phyloP scores from a whole-genome alignment of 2,329 filamentous ascomycete genomes.

The Fonsecaea pugnacius region DNA sequence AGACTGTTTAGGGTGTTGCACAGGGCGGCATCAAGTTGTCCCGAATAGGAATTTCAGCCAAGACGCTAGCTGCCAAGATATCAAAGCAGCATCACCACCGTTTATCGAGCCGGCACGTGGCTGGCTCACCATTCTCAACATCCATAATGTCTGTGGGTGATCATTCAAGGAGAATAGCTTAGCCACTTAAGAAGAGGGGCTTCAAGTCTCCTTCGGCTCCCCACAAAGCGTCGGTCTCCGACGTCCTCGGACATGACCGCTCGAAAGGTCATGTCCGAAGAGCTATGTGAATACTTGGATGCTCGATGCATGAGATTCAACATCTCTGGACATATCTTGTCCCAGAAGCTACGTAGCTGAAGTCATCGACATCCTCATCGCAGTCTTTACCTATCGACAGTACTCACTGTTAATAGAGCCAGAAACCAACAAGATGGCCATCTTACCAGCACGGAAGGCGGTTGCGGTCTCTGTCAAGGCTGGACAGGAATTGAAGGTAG shows the following conservation, averaged over 20 bases:
- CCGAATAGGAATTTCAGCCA: background rate
- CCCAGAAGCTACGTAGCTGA: no score
- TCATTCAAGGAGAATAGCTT: background rate
- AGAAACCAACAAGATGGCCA: constrained; percentile 8
- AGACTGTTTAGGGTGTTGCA: background rate
- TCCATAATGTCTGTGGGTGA: background rate
- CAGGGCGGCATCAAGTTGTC: background rate
- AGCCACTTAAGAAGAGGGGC: background rate
- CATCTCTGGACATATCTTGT: background rate
- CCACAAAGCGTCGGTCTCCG: background rate
- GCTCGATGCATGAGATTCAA: background rate
- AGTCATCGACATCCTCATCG: background rate
- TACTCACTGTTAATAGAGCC: background rate
- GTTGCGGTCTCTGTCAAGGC: constrained; percentile 46
- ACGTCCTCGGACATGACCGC: background rate
- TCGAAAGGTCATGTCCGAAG: background rate
- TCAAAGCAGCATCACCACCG: no score
- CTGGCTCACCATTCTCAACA: background rate
- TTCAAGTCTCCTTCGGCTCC: background rate
- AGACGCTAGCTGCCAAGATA: background rate
- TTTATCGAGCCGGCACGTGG: no score
- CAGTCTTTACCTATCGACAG: background rate
- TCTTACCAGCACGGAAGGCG: constrained; percentile 51
- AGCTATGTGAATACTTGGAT: background rate
- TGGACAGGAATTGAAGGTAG: constrained; percentile 51